Percentiles rank a stretch among this genome's conserved stretches.
These are phyloP conservation scores for Gyromitra esculenta DNA, from an alignment of 2,329 filamentous ascomycete genomes.

Conservation along the genomic window DNA sequence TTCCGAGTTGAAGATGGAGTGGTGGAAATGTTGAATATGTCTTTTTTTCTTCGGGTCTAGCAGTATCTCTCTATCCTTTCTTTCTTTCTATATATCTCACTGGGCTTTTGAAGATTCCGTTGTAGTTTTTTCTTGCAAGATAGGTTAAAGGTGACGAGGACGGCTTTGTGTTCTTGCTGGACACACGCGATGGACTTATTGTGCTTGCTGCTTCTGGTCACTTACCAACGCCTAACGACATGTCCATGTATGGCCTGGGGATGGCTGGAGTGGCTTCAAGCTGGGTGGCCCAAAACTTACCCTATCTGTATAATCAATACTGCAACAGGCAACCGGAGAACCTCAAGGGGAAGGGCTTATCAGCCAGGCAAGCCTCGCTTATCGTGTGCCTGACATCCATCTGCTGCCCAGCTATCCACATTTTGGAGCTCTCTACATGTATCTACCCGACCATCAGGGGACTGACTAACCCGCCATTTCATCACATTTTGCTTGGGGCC, in stretches of 20 bases:
- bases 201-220: conserved; percentile 21
- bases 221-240: conserved; percentile 11
- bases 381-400: conserved; percentile 39
- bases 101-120: conserved; percentile 1
- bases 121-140: conserved; percentile 3
- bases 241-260: background rate
- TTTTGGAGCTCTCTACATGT: background rate
- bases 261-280: conserved; percentile 3
- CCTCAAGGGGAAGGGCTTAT: conserved; percentile 2
- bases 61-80: conserved; percentile 1
- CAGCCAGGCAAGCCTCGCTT: conserved; percentile 34
- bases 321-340: conserved; percentile 2
- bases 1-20: background rate
- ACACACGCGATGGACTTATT: conserved; percentile 7
- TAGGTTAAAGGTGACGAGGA: conserved; percentile 24
- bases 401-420: background rate
- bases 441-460: background rate
- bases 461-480: background rate
- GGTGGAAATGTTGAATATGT: background rate
- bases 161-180: conserved; percentile 12
- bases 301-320: conserved; percentile 15
- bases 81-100: background rate
- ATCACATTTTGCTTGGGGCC: background rate
- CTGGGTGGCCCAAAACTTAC: conserved; percentile 7
- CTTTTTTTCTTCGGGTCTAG: background rate